Base-by-base conservation (phyloP, 73 alveolate genomes). In the Paramecium pentaurelia region DNA sequence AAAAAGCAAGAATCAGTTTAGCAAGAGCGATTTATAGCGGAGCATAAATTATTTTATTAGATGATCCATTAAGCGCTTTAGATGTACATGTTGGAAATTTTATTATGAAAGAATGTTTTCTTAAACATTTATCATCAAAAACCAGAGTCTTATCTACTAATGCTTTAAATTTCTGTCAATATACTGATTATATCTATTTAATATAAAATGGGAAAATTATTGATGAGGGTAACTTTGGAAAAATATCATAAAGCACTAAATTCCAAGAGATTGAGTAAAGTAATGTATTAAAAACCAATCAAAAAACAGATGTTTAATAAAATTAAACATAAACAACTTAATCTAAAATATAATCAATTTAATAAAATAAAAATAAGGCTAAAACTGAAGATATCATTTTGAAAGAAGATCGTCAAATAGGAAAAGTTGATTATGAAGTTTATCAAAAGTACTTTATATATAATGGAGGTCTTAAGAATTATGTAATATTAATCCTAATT, bases 11-110 rank as follows among this genome's bases (percentile, higher is more conserved):
- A 93, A 95, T 97, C n/a, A 93, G 98, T 64, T 88, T 97, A 4
- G 99, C 99, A 8, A 94, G 99, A 90, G 99, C 99, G 3, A 96
- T 97, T 60, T 97, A 97, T 91, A 90, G 98, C 68, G 96, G 97
- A 68, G 86, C 95, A 51, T 97, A 97, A 86, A 97, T 97, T 40
- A 73, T 92, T 83, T 93, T 97, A 36, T 86, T 97, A 86, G 99
- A 97, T 88, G 99, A 97, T 91, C 99, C 99, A n/a, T 92, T 97
- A 71, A 93, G 98, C 32, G 99, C 99, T 16, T 95, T 97, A 18
- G 99, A 97, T 93, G 98, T 98, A 36, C 97, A 97, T 92, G 99
- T 96, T 14, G 97, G 96, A 32, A 93, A 95, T 93, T 93, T 94
- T 86, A 96, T 97, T 59, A 95, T 97, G 84, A 89, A 96, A 70